phyloP scores from a whole-genome alignment of 2,329 filamentous ascomycete species.

The Colletotrichum sp. region DNA sequence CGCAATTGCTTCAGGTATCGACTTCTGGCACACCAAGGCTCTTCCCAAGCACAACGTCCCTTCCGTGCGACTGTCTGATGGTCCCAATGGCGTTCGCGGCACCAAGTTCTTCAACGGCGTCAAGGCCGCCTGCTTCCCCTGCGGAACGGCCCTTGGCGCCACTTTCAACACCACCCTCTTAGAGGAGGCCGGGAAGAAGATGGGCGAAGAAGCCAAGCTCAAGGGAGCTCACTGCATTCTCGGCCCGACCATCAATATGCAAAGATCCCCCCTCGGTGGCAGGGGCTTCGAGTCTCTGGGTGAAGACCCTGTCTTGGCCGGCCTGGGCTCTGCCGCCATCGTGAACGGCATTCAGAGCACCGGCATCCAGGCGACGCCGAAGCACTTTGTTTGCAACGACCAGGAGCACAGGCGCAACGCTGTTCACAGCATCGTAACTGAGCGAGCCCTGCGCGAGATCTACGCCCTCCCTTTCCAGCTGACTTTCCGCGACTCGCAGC shows the following conservation, averaged over 20 bases:
- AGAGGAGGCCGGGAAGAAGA: conserved; percentile 52
- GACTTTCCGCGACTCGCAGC: conserved; percentile 54
- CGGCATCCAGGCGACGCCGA: conserved; percentile 61
- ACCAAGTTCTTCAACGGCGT: conserved; percentile 71
- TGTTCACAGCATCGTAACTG: conserved; percentile 59
- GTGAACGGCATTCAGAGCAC: conserved; percentile 61
- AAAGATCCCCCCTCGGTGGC: conserved; percentile 63
- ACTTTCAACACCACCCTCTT: conserved; percentile 63
- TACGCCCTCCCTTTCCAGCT: conserved; percentile 65
- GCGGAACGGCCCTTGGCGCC: conserved; percentile 61
- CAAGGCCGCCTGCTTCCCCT: conserved; percentile 65
- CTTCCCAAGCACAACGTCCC: conserved; percentile 67
- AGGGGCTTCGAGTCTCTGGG: conserved; percentile 65
- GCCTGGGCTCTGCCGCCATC: conserved; percentile 57
- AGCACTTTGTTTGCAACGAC: conserved; percentile 68
- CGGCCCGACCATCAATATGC: conserved; percentile 69
- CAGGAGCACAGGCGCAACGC: conserved; percentile 64
- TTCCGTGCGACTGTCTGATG: conserved; percentile 69
- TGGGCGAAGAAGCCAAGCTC: conserved; percentile 58
- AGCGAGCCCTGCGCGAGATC: conserved; percentile 63
- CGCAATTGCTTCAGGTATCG: conserved; percentile 50
- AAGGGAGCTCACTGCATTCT: conserved; percentile 65
- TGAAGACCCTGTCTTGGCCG: conserved; percentile 63
- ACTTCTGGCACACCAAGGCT: conserved; percentile 73
- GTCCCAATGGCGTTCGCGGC: conserved; percentile 73